Evolutionary conservation across 345 rosid genomes (phyloP).

Genomic region (Hypericum perforatum): DNA sequence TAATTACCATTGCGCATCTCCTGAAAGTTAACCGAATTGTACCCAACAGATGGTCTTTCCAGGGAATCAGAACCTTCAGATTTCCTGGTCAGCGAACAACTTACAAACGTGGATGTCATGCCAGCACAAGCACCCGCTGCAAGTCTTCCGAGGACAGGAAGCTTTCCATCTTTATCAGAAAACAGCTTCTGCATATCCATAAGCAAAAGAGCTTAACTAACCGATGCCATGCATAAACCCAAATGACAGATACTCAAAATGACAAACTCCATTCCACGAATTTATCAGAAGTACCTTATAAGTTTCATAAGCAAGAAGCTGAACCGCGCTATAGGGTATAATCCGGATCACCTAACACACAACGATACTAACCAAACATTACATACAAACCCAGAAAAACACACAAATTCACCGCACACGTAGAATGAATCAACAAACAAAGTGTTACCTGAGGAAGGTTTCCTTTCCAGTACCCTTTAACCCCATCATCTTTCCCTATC

Average conservation of each 20-base stretch:
- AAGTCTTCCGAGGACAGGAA: conserved; percentile 84
- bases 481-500: conserved; percentile 84
- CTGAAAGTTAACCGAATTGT: background rate
- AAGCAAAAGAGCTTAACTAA: conserved; percentile 1
- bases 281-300: conserved; percentile 47
- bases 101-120: conserved; percentile 95
- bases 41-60: background rate
- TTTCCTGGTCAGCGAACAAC: conserved; percentile 17
- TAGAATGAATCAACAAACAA: conserved; percentile 1
- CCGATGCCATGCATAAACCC: background rate
- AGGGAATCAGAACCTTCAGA: conserved; percentile 2
- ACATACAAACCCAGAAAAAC: conserved; percentile 9
- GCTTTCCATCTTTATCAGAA: conserved; percentile 62
- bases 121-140: conserved; percentile 99
- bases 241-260: background rate
- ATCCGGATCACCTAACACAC: conserved; percentile 94
- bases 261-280: too few relatives aligned
- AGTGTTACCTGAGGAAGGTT: conserved; percentile 83
- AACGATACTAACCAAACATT: conserved; percentile 18
- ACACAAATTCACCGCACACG: conserved; percentile 4
- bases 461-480: conserved; percentile 99
- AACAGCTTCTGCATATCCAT: conserved; percentile 62
- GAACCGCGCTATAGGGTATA: conserved; percentile 90
- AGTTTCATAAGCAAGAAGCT: conserved; percentile 86
- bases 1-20: too few relatives aligned